Base-by-base conservation (phyloP, 2,329 filamentous ascomycete species). In the Rhexocercosporidium sp. region DNA sequence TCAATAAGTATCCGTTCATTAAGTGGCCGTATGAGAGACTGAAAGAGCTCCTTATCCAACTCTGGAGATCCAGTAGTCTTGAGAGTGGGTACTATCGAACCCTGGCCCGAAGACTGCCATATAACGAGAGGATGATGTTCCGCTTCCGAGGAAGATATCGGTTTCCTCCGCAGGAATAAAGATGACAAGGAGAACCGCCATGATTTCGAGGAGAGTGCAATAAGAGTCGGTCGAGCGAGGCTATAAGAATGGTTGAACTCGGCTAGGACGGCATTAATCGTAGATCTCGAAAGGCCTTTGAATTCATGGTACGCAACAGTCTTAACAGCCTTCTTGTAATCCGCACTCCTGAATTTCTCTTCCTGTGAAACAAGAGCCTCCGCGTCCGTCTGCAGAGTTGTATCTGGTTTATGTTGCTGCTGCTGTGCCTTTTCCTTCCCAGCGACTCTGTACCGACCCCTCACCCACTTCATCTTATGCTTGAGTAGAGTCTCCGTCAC, bases 171-270 rank as follows among this genome's bases (percentile, higher is more conserved):
- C 71, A 89, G 83, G 72, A 94, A 86, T n/a, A 94, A 82, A 9
- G 86, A 88, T 0, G 90, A 88, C 62, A 95, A 83, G 41, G 90
- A 89, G 68, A 90, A 92, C 56, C 91, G 86, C 92, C 92, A 96
- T 39, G 92, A 93, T 77, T 89, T 92, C 53, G 87, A 86, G 7
- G 90, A 89, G 14, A 95, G 79, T 1, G 84, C 85, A 62, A 92
- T 85, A 18, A 96, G 85, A 1, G 90, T 92, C 18, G 86, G 86
- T 41, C 92, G 85, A 14, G 91, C 89, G 34, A 90, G 85, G 25
- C 90, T 87, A 74, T 95, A 96, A 9, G 90, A 91, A 78, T 92
- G 89, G 79, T 96, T 96, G 75, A 86, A 88, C 78, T 96, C 92
- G 59, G 92, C 92, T 57, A 96, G 84, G 8, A 96, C 92, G 9